These are phyloP conservation scores for Antitrichia curtipendula DNA, from an alignment of 225 moss, liverwort and hornwort genomes.

Conservation along the genomic window DNA sequence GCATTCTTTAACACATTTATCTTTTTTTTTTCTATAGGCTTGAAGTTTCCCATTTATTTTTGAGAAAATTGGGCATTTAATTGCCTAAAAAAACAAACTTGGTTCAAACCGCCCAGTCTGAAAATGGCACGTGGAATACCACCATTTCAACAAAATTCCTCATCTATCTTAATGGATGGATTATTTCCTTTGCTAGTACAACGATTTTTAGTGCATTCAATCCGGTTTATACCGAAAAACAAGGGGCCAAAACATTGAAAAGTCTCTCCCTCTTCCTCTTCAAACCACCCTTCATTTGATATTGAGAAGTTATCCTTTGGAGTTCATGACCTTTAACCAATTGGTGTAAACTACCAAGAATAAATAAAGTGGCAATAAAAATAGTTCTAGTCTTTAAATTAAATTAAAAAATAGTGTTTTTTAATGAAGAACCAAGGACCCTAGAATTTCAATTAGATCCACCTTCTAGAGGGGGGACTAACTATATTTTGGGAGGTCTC, in stretches of 20 bases:
- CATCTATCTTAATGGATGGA: no score
- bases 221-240: not conserved
- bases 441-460: not conserved
- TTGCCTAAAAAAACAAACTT: no score
- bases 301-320: not conserved
- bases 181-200: not conserved
- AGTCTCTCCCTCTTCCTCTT: not conserved
- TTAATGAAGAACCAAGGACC: accelerated
- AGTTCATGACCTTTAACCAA: not conserved
- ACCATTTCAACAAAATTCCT: no score
- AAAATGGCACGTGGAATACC: no score
- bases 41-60: no score
- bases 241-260: no score
- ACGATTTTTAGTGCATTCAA: not conserved
- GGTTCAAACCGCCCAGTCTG: no score
- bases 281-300: not conserved
- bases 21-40: no score
- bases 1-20: no score
- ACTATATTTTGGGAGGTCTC: not conserved
- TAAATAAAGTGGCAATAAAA: not conserved
- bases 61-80: no score
- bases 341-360: not conserved
- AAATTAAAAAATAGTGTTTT: not conserved
- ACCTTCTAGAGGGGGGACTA: accelerated
- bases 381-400: no score